Conservation (phyloP, 2,329 filamentous ascomycete species). For the Fusarium sp. region DNA sequence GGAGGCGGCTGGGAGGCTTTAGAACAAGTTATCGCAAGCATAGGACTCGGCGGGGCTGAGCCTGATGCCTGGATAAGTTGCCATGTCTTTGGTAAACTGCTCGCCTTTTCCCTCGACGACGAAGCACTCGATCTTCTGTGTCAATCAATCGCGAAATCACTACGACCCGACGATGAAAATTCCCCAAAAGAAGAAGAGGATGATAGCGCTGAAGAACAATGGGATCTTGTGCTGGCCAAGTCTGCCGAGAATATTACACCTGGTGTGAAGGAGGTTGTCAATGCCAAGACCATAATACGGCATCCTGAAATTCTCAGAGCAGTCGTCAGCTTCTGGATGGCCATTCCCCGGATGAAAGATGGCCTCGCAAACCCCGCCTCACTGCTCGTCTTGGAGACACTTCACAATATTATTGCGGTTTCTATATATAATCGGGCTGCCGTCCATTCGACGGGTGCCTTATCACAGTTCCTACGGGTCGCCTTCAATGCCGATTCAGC, state of each 20-base stretch:
- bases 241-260: conserved; percentile 51
- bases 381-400: conserved; percentile 71
- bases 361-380: conserved; percentile 62
- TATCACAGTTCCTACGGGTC: conserved; percentile 72
- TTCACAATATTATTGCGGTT: conserved; percentile 65
- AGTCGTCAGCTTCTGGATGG: conserved; percentile 71
- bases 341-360: conserved; percentile 61
- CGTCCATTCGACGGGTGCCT: conserved; percentile 76
- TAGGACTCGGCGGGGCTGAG: conserved; percentile 71
- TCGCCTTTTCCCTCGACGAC: conserved; percentile 84
- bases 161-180: conserved; percentile 46
- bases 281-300: conserved; percentile 61
- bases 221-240: conserved; percentile 50
- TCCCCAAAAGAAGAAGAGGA: conserved; percentile 42
- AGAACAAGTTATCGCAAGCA: conserved; percentile 75
- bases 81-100: conserved; percentile 83
- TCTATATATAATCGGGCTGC: conserved; percentile 76
- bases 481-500: conserved; percentile 63
- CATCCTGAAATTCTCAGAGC: conserved; percentile 71
- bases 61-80: conserved; percentile 73
- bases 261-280: conserved; percentile 59
- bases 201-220: conserved; percentile 49
- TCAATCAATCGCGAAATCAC: conserved; percentile 55
- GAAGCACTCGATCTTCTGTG: conserved; percentile 77
- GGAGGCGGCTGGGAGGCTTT: conserved; percentile 82